Evolutionary conservation across 257 asterid species (phyloP).

Genomic region (Parsonsia alboflavescens): DNA sequence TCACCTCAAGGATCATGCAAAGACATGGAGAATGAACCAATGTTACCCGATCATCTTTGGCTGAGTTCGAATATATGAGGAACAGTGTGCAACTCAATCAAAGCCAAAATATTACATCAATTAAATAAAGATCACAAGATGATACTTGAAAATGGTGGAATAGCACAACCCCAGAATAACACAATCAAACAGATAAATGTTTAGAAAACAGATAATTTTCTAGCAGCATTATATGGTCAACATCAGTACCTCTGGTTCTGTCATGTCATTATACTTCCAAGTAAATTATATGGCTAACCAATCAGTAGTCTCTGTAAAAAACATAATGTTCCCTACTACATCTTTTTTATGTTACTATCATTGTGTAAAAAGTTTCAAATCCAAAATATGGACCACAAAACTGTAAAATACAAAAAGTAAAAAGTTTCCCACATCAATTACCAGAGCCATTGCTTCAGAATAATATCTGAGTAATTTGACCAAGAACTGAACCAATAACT

Average conservation of each 20-base stretch:
- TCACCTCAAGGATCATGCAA: background rate
- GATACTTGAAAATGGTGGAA: background rate
- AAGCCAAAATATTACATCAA: background rate
- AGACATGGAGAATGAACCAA: background rate
- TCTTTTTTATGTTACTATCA: background rate
- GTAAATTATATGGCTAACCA: background rate
- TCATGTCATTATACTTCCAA: background rate
- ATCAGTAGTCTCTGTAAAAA: background rate
- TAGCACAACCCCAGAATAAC: background rate
- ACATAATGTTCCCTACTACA: background rate
- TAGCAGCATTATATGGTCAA: background rate
- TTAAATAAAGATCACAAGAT: background rate
- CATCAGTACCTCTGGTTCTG: background rate
- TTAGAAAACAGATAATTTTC: background rate
- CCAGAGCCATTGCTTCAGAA: conserved; percentile 24
- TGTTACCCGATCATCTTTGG: background rate
- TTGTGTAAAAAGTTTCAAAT: background rate
- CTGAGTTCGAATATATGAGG: background rate
- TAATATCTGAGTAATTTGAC: conserved; percentile 30
- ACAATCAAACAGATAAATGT: too few relatives aligned
- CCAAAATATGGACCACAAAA: background rate
- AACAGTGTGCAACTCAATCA: background rate
- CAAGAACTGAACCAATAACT: conserved; percentile 24
- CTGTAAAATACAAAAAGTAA: background rate
- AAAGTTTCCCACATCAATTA: background rate